phyloP scores from a whole-genome alignment of 202 grass and related monocot species.

The Brachypodium distachyon region DNA sequence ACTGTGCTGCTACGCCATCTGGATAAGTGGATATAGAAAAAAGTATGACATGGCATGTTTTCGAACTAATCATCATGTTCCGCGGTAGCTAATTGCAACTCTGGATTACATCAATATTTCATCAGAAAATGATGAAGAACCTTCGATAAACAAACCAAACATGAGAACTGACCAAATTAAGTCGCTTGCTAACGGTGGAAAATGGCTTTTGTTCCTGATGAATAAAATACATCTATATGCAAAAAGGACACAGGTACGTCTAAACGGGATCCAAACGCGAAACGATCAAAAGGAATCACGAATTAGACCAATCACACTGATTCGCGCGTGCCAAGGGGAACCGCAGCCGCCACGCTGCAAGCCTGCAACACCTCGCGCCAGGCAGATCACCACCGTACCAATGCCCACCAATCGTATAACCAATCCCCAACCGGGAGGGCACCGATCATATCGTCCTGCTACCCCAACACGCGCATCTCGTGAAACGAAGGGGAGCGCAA shows the following conservation, averaged over 20 bases:
- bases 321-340: neutral
- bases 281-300: neutral
- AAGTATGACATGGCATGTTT: neutral
- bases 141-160: neutral
- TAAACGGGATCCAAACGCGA: neutral
- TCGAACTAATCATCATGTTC: neutral
- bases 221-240: neutral
- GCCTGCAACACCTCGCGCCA: neutral
- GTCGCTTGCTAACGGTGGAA: neutral
- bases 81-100: neutral
- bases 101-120: too few relatives aligned
- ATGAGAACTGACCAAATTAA: too few relatives aligned
- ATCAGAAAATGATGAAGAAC: too few relatives aligned
- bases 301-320: neutral
- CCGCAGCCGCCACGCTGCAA: neutral
- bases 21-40: neutral
- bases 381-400: neutral
- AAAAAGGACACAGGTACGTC: neutral
- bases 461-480: neutral
- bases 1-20: neutral
- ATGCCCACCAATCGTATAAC: neutral
- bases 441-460: too few relatives aligned
- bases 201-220: neutral
- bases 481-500: neutral
- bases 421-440: neutral